Conservation (phyloP, 495 filamentous ascomycete species). For the Corynascus novoguineensis region DNA sequence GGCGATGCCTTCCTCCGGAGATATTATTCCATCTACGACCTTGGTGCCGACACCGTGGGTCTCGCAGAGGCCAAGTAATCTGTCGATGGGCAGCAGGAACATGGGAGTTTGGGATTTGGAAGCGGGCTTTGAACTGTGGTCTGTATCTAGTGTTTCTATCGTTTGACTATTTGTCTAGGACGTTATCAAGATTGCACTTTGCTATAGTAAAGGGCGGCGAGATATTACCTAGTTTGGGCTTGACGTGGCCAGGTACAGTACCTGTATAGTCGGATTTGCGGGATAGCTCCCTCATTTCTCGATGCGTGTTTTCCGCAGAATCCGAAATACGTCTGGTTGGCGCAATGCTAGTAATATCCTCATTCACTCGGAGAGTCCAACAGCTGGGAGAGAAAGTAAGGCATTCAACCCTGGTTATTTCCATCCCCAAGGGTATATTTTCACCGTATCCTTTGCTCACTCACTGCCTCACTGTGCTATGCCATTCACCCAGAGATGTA, state of each 20-base stretch:
- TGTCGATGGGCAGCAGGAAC: neutral
- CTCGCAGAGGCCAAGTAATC: slow-evolving; percentile 70
- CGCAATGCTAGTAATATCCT: too few species aligned
- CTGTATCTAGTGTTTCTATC: neutral
- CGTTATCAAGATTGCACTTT: neutral
- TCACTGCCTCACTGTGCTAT: too few species aligned
- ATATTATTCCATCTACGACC: slow-evolving; percentile 96
- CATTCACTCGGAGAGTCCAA: too few species aligned
- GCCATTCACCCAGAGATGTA: too few species aligned
- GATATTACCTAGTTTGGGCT: neutral
- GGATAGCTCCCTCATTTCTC: too few species aligned
- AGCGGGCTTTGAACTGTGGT: neutral
- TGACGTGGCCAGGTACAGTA: neutral
- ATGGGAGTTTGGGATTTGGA: neutral
- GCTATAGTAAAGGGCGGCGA: neutral
- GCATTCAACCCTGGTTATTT: too few species aligned
- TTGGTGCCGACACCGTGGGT: slow-evolving; percentile 77
- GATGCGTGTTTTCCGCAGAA: too few species aligned
- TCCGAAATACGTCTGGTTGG: too few species aligned
- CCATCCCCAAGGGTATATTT: too few species aligned
- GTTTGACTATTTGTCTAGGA: neutral
- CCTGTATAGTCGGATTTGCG: too few species aligned
- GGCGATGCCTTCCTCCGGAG: slow-evolving; percentile 95
- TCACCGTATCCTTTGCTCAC: too few species aligned
- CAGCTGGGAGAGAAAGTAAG: too few species aligned